These are phyloP conservation scores for Lyophyllum shimeji DNA, from an alignment of 768 basidiomycete species.

Conservation along the genomic window DNA sequence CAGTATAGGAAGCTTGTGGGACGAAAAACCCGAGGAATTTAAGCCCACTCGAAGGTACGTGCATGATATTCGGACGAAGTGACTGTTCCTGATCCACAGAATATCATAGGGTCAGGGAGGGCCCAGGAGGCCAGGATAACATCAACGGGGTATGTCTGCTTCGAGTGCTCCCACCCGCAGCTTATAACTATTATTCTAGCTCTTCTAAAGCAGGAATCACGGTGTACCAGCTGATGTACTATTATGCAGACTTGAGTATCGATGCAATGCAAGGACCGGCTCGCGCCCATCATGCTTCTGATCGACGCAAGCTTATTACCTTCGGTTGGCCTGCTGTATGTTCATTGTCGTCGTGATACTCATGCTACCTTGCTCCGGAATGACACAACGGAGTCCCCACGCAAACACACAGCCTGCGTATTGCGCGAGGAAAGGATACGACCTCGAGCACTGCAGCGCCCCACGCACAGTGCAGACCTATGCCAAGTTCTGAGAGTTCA, in stretches of 20 bases:
- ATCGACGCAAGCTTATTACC: too few relatives aligned
- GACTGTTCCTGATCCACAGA: not conserved
- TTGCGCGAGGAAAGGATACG: too few relatives aligned
- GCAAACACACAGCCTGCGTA: too few relatives aligned
- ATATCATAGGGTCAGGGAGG: slow-evolving; percentile 56
- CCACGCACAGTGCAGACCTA: too few relatives aligned
- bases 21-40: slow-evolving; percentile 46
- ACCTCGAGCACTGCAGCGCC: too few relatives aligned
- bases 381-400: too few relatives aligned
- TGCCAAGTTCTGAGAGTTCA: too few relatives aligned
- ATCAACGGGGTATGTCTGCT: slow-evolving; percentile 40
- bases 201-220: slow-evolving; percentile 14
- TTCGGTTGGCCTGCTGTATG: too few relatives aligned
- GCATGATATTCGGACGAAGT: not conserved
- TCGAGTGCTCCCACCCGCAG: not conserved
- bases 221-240: not conserved
- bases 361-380: too few relatives aligned
- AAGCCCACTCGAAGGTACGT: slow-evolving; percentile 68
- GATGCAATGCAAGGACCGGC: too few relatives aligned
- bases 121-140: slow-evolving; percentile 66
- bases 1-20: slow-evolving; percentile 49
- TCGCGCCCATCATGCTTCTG: too few relatives aligned
- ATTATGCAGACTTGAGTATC: not conserved
- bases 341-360: too few relatives aligned
- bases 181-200: slow-evolving; percentile 12